Evolutionary conservation across 768 basidiomycete species (phyloP), one percentile per base, ranked within the genome.

Genomic region (Suillus weaverae): DNA sequence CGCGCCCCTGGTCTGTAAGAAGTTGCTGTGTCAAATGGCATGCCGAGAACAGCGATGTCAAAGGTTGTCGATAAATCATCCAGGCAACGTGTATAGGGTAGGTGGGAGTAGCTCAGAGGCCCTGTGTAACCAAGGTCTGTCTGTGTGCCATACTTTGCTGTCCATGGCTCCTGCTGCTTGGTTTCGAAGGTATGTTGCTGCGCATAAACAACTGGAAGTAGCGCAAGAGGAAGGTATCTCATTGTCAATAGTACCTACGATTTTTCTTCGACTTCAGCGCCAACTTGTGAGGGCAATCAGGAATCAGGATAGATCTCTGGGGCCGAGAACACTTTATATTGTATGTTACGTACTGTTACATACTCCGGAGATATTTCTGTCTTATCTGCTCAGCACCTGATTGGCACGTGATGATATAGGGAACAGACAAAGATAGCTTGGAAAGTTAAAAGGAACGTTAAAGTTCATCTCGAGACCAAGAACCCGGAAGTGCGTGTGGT

Each of bases 61-160:
- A 89, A 90, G 2, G 69, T 67, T 16, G 76, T 71, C 20, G 68
- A 70, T 51, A 80, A 78, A 66, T 89, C 80, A 64, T 90, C 87
- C 38, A 94, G 80, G 71, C 92, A 94, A 41, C 83, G 83, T 8
- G 79, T 69, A 72, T 91, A 91, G 2, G 90, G 88, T 6, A 94
- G 79, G 70, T 92, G 91, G 5, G 91, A 89, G 78, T 94, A 95
- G 0, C 89, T 85, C 11, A 89, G 80, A 33, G 90, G 87, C 0
- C 93, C 92, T 6, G 88, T 84, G 78, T 89, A 94, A 5, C 80
- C 72, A 44, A 87, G 84, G 76, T 93, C 91, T 44, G 80, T 79
- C 66, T 89, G 87, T 16, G 74, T 66, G 30, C 89, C 90, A 68
- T 90, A 92, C 73, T 89, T 90, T 63, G 83, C 78, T 18, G 78